Evolutionary conservation across 345 rosid species (phyloP).

Genomic region (Moricandia moricandioides): DNA sequence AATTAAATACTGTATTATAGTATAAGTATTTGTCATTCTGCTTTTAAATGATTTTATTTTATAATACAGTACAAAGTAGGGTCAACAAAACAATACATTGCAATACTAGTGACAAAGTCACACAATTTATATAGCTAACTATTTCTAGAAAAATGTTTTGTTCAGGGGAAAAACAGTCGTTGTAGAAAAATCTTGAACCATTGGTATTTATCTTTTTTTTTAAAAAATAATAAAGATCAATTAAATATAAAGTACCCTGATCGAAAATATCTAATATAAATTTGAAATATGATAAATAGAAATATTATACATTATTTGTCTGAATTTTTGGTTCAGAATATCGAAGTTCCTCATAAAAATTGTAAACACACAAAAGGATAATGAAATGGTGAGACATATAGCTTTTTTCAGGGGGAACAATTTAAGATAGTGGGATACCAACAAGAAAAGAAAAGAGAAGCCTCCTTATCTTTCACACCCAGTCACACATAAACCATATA

Average conservation of each 20-base stretch:
- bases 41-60: neutral
- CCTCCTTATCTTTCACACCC: constrained; percentile 33
- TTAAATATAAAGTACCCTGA: no score
- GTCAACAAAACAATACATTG: neutral
- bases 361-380: constrained; percentile 17
- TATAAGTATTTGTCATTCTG: neutral
- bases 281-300: neutral
- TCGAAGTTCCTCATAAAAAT: neutral
- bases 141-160: neutral
- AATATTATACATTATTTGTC: neutral
- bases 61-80: neutral
- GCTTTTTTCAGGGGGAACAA: constrained; percentile 20
- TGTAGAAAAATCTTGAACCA: neutral
- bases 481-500: constrained; percentile 22
- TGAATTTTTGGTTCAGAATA: neutral
- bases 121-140: neutral
- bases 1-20: no score
- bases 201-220: neutral
- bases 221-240: neutral
- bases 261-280: no score
- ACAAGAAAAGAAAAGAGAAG: neutral
- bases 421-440: constrained; percentile 29
- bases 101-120: neutral
- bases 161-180: neutral
- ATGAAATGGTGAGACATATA: constrained; percentile 19